A percentile compares a stretch with the other conserved stretches of the same genome.
These are phyloP conservation scores for Bacidia rubella DNA, from an alignment of 495 filamentous ascomycete genomes.

Conservation along the genomic window DNA sequence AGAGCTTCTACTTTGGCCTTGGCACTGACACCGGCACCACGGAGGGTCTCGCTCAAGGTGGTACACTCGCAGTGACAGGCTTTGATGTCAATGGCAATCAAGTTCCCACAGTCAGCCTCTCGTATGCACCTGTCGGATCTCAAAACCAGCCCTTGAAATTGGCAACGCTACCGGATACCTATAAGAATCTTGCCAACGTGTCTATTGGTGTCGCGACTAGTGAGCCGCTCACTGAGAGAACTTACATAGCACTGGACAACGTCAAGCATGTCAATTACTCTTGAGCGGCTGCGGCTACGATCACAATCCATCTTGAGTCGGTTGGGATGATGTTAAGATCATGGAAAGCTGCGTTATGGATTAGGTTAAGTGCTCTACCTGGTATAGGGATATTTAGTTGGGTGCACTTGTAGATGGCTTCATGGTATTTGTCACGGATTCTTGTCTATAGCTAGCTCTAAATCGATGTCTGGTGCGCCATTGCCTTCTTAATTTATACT, in stretches of 20 bases:
- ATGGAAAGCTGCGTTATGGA: too few species aligned
- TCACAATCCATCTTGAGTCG: too few species aligned
- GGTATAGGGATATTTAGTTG: too few species aligned
- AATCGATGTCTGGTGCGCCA: too few species aligned
- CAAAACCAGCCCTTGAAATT: constrained; percentile 3
- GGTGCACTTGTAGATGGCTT: too few species aligned
- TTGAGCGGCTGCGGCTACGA: too few species aligned
- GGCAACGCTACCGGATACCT: not conserved
- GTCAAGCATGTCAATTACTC: not conserved
- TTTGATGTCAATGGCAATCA: constrained; percentile 1
- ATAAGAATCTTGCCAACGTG: not conserved
- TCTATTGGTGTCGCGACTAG: constrained; percentile 4
- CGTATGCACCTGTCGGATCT: not conserved
- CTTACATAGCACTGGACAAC: not conserved
- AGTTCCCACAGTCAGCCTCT: not conserved
- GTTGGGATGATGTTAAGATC: too few species aligned
- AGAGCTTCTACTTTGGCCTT: constrained; percentile 4
- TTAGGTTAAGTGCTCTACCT: too few species aligned
- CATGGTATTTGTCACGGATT: too few species aligned
- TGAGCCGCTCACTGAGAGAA: not conserved
- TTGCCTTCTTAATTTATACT: too few species aligned
- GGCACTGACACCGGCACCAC: constrained; percentile 4
- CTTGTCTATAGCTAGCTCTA: too few species aligned
- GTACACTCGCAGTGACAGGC: not conserved
- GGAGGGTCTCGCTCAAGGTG: not conserved